Percentiles rank a stretch among this genome's conserved stretches.
phyloP scores from a whole-genome alignment of 2,329 filamentous ascomycete genomes.

The Microascus cirrosus region DNA sequence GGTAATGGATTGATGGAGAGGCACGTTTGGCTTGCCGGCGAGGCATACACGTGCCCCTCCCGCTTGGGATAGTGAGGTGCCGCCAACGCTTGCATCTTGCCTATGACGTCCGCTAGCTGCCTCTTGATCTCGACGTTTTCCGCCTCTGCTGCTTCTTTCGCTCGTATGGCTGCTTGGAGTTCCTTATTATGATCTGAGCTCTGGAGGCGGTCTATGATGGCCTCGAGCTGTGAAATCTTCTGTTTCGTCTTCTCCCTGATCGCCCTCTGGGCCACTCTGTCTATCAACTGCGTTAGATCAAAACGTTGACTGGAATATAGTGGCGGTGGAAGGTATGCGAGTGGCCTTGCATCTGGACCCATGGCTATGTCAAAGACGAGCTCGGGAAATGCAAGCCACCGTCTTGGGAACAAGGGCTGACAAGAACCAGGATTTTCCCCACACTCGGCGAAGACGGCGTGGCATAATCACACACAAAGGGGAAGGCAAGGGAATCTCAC shows the following conservation, averaged over 20 bases:
- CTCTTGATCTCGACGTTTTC: conserved; percentile 69
- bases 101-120: neutral
- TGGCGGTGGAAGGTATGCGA: too few species aligned
- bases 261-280: conserved; percentile 72
- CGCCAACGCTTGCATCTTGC: neutral
- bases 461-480: neutral
- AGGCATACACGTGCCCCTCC: neutral
- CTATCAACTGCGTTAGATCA: neutral
- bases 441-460: neutral
- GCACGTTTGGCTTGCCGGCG: neutral
- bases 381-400: neutral
- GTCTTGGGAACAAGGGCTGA: neutral
- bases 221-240: conserved; percentile 28
- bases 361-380: neutral
- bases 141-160: conserved; percentile 66
- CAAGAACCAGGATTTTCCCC: neutral
- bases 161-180: conserved; percentile 60
- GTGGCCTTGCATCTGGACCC: too few species aligned
- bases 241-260: conserved; percentile 59
- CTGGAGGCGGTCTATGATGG: conserved; percentile 62
- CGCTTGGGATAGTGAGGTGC: neutral
- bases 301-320: neutral
- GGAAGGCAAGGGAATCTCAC: conserved; percentile 19
- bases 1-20: neutral
- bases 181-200: conserved; percentile 58